These are phyloP conservation scores for Trichoderma breve DNA, from an alignment of 2,329 filamentous ascomycete genomes.

Conservation along the genomic window DNA sequence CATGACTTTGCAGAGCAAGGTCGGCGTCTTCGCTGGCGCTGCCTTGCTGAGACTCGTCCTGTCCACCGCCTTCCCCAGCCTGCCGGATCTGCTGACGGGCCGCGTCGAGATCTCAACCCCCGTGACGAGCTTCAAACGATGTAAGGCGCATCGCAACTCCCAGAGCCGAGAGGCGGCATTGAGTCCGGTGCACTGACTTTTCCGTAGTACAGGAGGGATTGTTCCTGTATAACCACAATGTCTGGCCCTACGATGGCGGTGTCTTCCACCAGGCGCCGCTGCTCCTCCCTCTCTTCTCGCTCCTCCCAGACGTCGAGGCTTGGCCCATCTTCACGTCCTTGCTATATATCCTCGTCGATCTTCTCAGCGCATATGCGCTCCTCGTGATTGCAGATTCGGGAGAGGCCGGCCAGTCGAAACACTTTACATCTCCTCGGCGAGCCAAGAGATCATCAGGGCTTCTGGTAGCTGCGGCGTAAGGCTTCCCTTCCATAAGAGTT, in stretches of 20 bases:
- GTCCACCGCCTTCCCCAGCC: slow-evolving; percentile 74
- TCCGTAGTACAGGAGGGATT: slow-evolving; percentile 85
- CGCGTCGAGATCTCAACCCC: slow-evolving; percentile 97
- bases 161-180: background rate
- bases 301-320: slow-evolving; percentile 68
- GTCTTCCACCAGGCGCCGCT: slow-evolving; percentile 81
- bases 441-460: slow-evolving; percentile 71
- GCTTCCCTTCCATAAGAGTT: background rate
- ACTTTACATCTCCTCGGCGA: slow-evolving; percentile 76
- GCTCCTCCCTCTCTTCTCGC: slow-evolving; percentile 84
- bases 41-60: slow-evolving; percentile 76
- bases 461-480: slow-evolving; percentile 76
- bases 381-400: slow-evolving; percentile 77
- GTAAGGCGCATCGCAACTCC: slow-evolving; percentile 50
- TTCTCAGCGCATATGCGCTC: slow-evolving; percentile 78
- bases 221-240: slow-evolving; percentile 93
- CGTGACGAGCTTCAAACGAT: slow-evolving; percentile 95
- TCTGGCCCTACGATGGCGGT: slow-evolving; percentile 95
- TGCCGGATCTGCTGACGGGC: slow-evolving; percentile 81
- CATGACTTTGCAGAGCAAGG: slow-evolving; percentile 43
- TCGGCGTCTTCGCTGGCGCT: slow-evolving; percentile 68
- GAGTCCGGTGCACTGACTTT: background rate
- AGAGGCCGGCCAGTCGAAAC: slow-evolving; percentile 68
- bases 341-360: slow-evolving; percentile 77
- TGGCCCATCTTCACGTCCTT: slow-evolving; percentile 74